Evolutionary conservation across 192 early-diverging fungal species (phyloP), one percentile per base, ranked within the genome.

Genomic region (Dimargaris cristalligena): DNA sequence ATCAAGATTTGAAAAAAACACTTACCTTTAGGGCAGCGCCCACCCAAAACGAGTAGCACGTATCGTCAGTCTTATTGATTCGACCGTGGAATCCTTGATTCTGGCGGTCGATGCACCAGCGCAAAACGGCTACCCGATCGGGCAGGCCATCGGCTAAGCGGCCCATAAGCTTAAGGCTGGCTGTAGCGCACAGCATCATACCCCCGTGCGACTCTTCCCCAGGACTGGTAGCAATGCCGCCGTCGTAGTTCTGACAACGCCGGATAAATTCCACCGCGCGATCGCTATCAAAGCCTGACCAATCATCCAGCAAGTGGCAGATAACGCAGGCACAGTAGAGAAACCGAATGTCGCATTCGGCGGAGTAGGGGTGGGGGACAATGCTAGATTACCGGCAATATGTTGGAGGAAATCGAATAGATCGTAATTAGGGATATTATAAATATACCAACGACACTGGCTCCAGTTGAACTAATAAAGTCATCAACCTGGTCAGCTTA

Each of bases 11-110:
- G n/a, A n/a, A n/a, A n/a, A n/a, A n/a, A 11, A 52, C 6, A 29
- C 25, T 18, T 52, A 87, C 84, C 63, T 74, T 65, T 22, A 99
- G 60, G 11, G 81, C 65, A 0, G 78, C 92, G 9, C 96, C 97
- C 23, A 97, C 75, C 97, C 97, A 99, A 70, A 94, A 99, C 10
- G 90, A 86, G 69, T 99, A 99, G 68, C 97, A 99, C 14, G 88
- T 89, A 63, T 99, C 97, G 25, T 80, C 71, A 2, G 72, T 67
- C 67, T 99, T 99, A 64, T 89, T 87, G 11, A 75, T 68, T 38
- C 97, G 67, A 3, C 97, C 97, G 62, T 92, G 86, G 72, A 93
- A 99, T 4, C 97, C 97, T 28, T 66, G 72, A 35, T 64, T 62
- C 63, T 94, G 92, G n/a, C 87, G 73, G 23, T 67, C 65, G 49